Base-by-base conservation (phyloP, 2,329 filamentous ascomycete genomes). In the Colletotrichum chrysophilum region DNA sequence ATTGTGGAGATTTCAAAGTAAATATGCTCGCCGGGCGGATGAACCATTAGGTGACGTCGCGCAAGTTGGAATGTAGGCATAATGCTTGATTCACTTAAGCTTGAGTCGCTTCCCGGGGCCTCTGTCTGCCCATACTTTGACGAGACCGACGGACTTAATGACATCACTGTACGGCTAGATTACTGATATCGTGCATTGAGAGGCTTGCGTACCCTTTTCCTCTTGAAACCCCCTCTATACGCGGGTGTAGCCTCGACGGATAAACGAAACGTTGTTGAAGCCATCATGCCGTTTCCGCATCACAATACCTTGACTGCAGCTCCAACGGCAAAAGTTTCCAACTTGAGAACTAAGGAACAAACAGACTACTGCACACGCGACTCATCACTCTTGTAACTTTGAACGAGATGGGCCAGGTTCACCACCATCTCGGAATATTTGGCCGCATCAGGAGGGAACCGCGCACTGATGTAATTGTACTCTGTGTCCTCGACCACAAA, bases 391-490 rank as follows among this genome's bases (percentile, higher is more conserved):
- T 61, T 62, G 62, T 66, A 75, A 34, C 70, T 61, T 52, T 69
- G 56, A 28, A 73, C 56, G 28, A 75, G 34, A 34, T 67, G 72
- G 34, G 87, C 82, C 43, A 89, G 79, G 69, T 84, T 82, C 71
- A 88, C 84, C 4, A 84, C 81, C 77, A 84, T 84, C 64, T 88
- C 82, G 4, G 86, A 84, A 64, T 88, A 82, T 7, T 86, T 75
- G 60, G 84, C 82, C 3, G 85, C 85, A 77, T 89, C 88, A 4
- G 80, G 84, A 1, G 88, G 88, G 75, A 85, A 89, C 8, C 87
- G 82, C 24, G 83, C 88, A 76, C 86, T 89, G 77, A 89, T 81
- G 76, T 89, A 89, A 78, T 89, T 89, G 79, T 87, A 88, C 38
- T 84, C 83, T 73, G 85, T 80, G 66, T 90, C 88, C 78, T 88